Evolutionary conservation across 73 alveolate species (phyloP), one percentile per base, ranked within the genome.

Genomic region (Paramecium primaurelia): DNA sequence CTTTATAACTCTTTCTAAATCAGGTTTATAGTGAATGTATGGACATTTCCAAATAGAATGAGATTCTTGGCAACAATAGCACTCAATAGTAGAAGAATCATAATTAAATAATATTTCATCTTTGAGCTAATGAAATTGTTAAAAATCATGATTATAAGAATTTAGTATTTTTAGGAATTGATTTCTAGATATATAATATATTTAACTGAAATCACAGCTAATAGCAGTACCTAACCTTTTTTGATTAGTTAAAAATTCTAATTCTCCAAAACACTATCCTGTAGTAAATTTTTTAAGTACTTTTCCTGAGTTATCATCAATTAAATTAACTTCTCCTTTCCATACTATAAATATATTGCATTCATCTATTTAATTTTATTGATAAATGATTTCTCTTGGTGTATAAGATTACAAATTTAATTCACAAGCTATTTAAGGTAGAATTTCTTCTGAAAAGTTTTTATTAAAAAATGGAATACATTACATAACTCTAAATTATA

Each of bases 191-290:
- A 73, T 34, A 16, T 16, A 44, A 73, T 73, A 73, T 1, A 73
- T 36, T 80, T 80, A 22, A 44, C 77, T 47, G 58, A 80, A 80
- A 47, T 47, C 58, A 11, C 44, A 32, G 30, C 91, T 80, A 25
- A 45, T 45, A 18, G 91, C 91, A 12, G 91, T 45, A 1, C 47
- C 25, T 45, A n/a, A 11, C 25, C 91, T 80, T 8, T 25, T 42
- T 42, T 80, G 26, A 20, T 28, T 64, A 40, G 73, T 47, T 16
- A 80, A 26, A 8, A 80, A 80, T 80, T 80, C 91, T 18, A 26
- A 45, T 47, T 80, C 91, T 26, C 91, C 91, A 80, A 80, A 80
- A 9, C 77, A 44, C 10, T 80, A 30, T 45, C 91, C 91, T 9
- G 32, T 47, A 20, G 22, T 49, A 47, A 44, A 80, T 25, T 16